Base-by-base conservation (phyloP, 495 filamentous ascomycete genomes). In the Aspergillus indologenus region DNA sequence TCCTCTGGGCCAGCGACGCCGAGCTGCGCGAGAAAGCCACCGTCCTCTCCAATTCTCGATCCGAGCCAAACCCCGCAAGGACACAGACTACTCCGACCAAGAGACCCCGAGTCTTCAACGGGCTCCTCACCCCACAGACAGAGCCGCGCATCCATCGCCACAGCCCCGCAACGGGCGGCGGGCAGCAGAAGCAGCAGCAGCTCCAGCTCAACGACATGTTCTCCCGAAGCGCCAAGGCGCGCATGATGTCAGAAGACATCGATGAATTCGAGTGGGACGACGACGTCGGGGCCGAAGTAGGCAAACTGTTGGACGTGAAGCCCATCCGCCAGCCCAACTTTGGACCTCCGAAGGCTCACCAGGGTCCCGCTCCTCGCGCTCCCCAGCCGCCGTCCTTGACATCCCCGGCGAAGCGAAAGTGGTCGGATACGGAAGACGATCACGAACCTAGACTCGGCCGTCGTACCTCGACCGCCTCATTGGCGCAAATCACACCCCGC, bases 1-100 rank as follows among this genome's bases (percentile, higher is more conserved):
- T 90, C 67, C 71, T 91, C 2, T 92, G 85, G 83, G 76, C 79
- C 24, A 81, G 84, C 24, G 80, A 84, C n/a, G 88, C 88, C 0
- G 70, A 79, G 34, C 59, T 58, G 19, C 79, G 85, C 17, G 85
- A 89, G 64, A 75, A 78, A 61, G 63, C 66, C 14, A 71, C 74
- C 8, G 65, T 85, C 3, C 61, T 81, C 21, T 78, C 73, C 55
- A 87, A 86, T 63, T 79, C 76, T 17, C 72, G 70, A 48, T 71
- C 77, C 0, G 79, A 83, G 49, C 66, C 66, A 1, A 18, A 34
- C 15, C 65, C 67, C 5, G 24, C 48, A 8, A 68, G 57, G 46
- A 55, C 69, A 43, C 58, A n/a, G n/a, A n/a, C 43, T 45, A 71
- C 71, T 2, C 69, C 69, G 0, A 60, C 65, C 17, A 69, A 61